Base-by-base conservation (phyloP, 2,329 filamentous ascomycete genomes). In the Paracamarosporium sp. region DNA sequence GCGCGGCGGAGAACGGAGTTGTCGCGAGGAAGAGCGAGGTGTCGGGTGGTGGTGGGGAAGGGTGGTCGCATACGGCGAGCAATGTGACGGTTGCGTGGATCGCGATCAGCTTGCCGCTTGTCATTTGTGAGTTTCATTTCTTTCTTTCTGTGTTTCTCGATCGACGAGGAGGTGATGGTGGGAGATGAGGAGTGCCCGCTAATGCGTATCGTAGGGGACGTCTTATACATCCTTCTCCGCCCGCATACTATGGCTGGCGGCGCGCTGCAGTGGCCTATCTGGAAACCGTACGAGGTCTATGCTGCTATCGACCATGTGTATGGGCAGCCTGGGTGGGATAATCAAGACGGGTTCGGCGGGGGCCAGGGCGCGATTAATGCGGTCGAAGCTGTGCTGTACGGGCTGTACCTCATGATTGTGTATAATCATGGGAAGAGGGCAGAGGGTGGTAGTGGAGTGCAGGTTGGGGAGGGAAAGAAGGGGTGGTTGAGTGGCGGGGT, bases 221-320 rank as follows among this genome's bases (percentile, higher is more conserved):
- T 85, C 28, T 80, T 82, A 56, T 97, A 96, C 79, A 87, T 96
- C 36, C 81, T 96, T 45, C 80, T 91, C 53, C 90, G 93, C 20
- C 93, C 93, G 28, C 86, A 89, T 76, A 90, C 88, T 56, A 95
- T 97, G 90, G 86, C 88, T 0, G 91, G 91, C 65, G 92, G 92
- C 15, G 78, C 76, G 45, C 80, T 90, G 51, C 91, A 96, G 79
- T 83, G 79, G 66, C 90, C 90, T 1, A 68, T 96, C 40, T 97
- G 86, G 85, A 80, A 78, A 28, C 92, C 91, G 0, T 97, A 97
- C 78, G 86, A 85, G 69, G 85, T 96, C 1, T 96, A 97, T 79
- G 91, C 89, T 56, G 80, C 83, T 50, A 82, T 96, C 64, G 93
- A 97, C 77, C 82, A 93, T 75, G 82, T 94, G 30, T 97, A 97